phyloP scores from a whole-genome alignment of 75 land plant species.

The Picea glauca region DNA sequence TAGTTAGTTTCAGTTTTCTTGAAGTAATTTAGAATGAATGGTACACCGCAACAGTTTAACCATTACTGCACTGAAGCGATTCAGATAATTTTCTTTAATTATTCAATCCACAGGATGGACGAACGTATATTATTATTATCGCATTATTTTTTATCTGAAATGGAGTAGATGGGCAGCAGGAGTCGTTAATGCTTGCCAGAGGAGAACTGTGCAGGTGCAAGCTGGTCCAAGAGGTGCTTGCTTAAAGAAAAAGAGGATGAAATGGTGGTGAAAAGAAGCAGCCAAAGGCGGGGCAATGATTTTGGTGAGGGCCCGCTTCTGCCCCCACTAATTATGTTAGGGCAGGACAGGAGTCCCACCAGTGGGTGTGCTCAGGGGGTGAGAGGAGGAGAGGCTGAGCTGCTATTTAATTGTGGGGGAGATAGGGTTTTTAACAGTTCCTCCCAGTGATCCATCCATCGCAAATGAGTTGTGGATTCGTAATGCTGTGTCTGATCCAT shows the following conservation, averaged over 20 bases:
- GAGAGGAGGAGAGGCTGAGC: neutral
- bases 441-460: neutral
- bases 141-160: too few species aligned
- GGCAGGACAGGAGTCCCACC: neutral
- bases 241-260: too few species aligned
- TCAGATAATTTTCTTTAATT: too few species aligned
- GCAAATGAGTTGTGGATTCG: constrained; percentile 3
- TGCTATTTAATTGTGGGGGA: constrained; percentile 1
- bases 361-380: neutral
- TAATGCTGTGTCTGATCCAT: constrained; percentile 12
- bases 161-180: neutral
- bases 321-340: constrained; percentile 8
- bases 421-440: neutral
- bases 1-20: too few species aligned
- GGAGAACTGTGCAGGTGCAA: constrained; percentile 1
- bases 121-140: too few species aligned
- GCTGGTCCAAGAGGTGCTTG: neutral
- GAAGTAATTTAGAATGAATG: too few species aligned
- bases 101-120: too few species aligned
- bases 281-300: neutral
- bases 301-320: constrained; percentile 2
- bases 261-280: too few species aligned
- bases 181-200: constrained; percentile 5
- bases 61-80: too few species aligned
- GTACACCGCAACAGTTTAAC: too few species aligned